phyloP scores from a whole-genome alignment of 2,329 filamentous ascomycete species.

The Paracoccidioides lutzii region DNA sequence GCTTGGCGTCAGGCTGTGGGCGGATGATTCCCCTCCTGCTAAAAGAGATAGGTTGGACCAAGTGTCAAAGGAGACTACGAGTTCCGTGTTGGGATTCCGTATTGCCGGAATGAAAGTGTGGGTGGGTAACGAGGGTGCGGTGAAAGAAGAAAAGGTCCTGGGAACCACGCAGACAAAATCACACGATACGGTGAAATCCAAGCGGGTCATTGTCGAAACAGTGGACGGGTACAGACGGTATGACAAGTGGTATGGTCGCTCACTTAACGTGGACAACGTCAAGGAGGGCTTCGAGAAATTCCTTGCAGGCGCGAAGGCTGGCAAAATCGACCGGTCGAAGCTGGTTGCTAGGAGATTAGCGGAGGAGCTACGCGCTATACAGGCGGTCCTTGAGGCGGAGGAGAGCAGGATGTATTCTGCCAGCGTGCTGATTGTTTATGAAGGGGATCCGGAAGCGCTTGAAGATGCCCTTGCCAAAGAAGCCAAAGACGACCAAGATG shows the following conservation, averaged over 20 bases:
- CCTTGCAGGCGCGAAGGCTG: constrained; percentile 34
- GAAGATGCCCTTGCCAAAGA: constrained; percentile 34
- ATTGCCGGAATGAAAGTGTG: constrained; percentile 55
- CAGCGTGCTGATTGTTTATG: constrained; percentile 53
- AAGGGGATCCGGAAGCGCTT: constrained; percentile 47
- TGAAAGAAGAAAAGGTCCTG: constrained; percentile 20
- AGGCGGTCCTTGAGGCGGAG: constrained; percentile 38
- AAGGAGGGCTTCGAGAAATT: constrained; percentile 46
- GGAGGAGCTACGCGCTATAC: constrained; percentile 31
- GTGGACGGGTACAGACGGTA: constrained; percentile 44
- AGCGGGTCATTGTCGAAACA: constrained; percentile 32
- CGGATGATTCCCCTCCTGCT: constrained; percentile 49
- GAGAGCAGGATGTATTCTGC: constrained; percentile 58
- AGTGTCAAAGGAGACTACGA: constrained; percentile 47
- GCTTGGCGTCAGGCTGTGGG: constrained; percentile 75
- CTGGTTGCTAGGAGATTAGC: constrained; percentile 31
- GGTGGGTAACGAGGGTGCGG: constrained; percentile 23
- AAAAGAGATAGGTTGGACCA: constrained; percentile 49
- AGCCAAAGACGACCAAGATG: constrained; percentile 8
- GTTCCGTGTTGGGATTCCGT: constrained; percentile 47
- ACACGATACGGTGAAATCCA: constrained; percentile 37
- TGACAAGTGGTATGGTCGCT: constrained; percentile 54
- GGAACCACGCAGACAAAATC: constrained; percentile 32
- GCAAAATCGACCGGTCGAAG: constrained; percentile 30
- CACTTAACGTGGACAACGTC: constrained; percentile 43